A percentile compares a stretch with the other conserved stretches of the same genome.
Conservation (phyloP, 116 monocot species). For the Cymodocea nodosa region DNA sequence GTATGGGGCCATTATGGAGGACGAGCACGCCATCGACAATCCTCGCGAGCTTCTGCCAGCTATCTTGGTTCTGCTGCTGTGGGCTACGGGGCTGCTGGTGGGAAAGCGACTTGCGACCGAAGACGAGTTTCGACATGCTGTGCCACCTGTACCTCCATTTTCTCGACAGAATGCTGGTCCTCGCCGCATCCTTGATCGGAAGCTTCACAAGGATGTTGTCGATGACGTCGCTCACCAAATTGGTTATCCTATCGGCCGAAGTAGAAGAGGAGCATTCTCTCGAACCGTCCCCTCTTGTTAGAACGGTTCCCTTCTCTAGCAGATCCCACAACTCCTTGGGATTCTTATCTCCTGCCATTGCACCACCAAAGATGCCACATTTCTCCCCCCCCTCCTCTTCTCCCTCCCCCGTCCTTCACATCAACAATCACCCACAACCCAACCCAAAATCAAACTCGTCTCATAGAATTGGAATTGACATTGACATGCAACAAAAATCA, state of each 20-base stretch:
- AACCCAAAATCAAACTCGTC: too few relatives aligned
- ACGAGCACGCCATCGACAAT: constrained; percentile 15
- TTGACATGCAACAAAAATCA: too few relatives aligned
- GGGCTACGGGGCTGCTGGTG: not conserved
- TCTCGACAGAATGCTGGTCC: constrained; percentile 9
- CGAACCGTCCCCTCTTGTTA: not conserved
- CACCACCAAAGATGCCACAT: too few relatives aligned
- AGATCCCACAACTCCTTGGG: too few relatives aligned
- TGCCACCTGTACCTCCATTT: constrained; percentile 14
- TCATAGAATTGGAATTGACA: too few relatives aligned
- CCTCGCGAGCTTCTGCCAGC: constrained; percentile 5
- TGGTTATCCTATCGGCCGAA: constrained; percentile 4
- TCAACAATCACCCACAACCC: too few relatives aligned
- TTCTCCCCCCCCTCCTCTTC: too few relatives aligned
- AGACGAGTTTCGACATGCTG: constrained; percentile 7
- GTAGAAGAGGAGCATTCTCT: not conserved
- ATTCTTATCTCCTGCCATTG: too few relatives aligned
- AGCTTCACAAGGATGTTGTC: constrained; percentile 6
- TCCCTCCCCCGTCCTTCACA: too few relatives aligned
- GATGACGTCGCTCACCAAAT: constrained; percentile 5
- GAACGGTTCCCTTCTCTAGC: too few relatives aligned
- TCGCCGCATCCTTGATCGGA: constrained; percentile 6
- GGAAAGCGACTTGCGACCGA: not conserved
- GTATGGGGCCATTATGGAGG: constrained; percentile 12
- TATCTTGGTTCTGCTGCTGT: not conserved